A percentile compares a stretch with the other conserved stretches of the same genome.
phyloP scores from a whole-genome alignment of 768 basidiomycete species.

The Rhodotorula sphaerocarpa region DNA sequence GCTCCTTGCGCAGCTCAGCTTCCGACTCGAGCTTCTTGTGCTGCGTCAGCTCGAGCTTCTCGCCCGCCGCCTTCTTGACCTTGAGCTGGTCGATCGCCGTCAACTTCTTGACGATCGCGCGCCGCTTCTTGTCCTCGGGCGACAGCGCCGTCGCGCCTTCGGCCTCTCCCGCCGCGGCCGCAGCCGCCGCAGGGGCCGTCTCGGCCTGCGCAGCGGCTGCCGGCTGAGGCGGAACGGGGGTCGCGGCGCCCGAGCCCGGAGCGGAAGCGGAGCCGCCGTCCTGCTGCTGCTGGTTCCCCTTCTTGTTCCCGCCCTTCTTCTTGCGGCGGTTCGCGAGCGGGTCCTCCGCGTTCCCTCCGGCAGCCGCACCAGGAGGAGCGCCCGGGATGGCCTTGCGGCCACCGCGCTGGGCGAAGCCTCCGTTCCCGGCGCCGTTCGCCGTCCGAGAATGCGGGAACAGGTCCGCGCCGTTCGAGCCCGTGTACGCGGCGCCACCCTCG shows the following conservation, averaged over 20 bases:
- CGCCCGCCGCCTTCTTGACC: conserved; percentile 78
- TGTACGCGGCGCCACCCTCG: conserved; percentile 61
- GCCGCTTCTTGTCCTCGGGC: conserved; percentile 70
- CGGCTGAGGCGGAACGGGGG: too few species aligned
- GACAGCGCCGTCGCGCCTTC: conserved; percentile 37
- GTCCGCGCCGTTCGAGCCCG: conserved; percentile 48
- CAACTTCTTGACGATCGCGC: conserved; percentile 95
- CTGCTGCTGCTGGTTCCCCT: conserved; percentile 3
- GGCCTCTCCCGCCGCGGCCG: conserved; percentile 15
- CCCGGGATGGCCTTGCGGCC: conserved; percentile 29
- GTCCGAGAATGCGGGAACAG: conserved; percentile 44
- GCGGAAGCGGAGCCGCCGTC: conserved; percentile 5
- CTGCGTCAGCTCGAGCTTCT: conserved; percentile 88
- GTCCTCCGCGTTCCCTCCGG: conserved; percentile 16
- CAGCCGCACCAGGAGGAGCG: conserved; percentile 9
- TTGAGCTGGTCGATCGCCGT: conserved; percentile 99
- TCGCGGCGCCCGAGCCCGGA: conserved; percentile 14
- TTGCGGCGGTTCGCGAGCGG: conserved; percentile 32
- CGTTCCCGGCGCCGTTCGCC: conserved; percentile 22
- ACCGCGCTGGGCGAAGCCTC: conserved; percentile 18
- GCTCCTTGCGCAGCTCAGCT: conserved; percentile 32
- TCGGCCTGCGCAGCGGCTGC: background rate
- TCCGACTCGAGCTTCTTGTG: conserved; percentile 72
- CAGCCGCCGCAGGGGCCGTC: background rate
- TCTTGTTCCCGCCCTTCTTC: conserved; percentile 35